These are phyloP conservation scores for Colletotrichum sojae DNA, from an alignment of 2,329 filamentous ascomycete genomes.

Conservation along the genomic window DNA sequence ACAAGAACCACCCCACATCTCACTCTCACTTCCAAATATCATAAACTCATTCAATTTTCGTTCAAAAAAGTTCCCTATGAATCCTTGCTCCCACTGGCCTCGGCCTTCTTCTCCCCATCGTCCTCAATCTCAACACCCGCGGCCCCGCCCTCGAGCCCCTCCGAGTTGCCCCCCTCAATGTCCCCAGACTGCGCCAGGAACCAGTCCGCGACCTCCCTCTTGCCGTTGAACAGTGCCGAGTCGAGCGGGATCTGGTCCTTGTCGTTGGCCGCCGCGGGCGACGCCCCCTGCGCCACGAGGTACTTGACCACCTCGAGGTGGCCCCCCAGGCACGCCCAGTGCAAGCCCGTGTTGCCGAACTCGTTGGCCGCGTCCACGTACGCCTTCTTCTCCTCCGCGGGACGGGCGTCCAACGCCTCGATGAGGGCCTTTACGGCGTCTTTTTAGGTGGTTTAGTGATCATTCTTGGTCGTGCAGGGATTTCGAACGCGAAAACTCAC, in stretches of 20 bases:
- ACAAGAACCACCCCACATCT: neutral
- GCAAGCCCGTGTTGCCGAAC: slow-evolving; percentile 90
- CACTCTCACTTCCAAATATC: neutral
- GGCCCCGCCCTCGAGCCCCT: slow-evolving; percentile 56
- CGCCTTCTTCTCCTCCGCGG: slow-evolving; percentile 58
- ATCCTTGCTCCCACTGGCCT: slow-evolving; percentile 2
- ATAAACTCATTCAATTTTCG: slow-evolving; percentile 20
- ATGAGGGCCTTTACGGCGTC: slow-evolving; percentile 62
- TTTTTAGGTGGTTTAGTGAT: slow-evolving; percentile 43
- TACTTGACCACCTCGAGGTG: slow-evolving; percentile 85
- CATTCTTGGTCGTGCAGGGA: no score
- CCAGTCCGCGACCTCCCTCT: slow-evolving; percentile 75
- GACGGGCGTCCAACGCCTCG: slow-evolving; percentile 56
- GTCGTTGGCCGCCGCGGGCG: slow-evolving; percentile 83
- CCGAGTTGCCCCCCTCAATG: slow-evolving; percentile 63
- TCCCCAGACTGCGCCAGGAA: slow-evolving; percentile 65
- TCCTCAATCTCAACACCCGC: slow-evolving; percentile 56
- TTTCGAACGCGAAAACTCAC: slow-evolving; percentile 61
- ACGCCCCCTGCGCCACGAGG: slow-evolving; percentile 82
- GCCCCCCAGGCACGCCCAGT: slow-evolving; percentile 94
- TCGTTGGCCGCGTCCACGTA: slow-evolving; percentile 81
- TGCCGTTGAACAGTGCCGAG: slow-evolving; percentile 78
- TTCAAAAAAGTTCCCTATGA: slow-evolving; percentile 11
- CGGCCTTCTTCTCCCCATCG: slow-evolving; percentile 42
- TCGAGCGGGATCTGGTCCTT: slow-evolving; percentile 87